phyloP scores from a whole-genome alignment of 257 asterid genomes.

The Anisodus acutangulus region DNA sequence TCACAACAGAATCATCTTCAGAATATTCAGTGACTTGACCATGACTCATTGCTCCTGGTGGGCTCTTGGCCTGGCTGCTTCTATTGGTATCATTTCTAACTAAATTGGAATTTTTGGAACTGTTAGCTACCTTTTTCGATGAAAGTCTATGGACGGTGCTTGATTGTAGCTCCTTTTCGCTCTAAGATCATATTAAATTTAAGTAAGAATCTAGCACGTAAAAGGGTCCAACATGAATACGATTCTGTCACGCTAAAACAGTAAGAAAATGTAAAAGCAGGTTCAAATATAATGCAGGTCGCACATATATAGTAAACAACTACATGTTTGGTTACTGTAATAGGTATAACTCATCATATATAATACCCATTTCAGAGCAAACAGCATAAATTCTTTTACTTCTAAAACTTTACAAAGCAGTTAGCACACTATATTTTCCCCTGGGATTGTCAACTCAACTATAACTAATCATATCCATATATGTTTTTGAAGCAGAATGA shows the following conservation, averaged over 20 bases:
- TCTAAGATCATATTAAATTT: constrained; percentile 42
- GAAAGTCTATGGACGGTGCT: constrained; percentile 38
- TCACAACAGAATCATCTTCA: constrained; percentile 86
- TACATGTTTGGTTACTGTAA: neutral
- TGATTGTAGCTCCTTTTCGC: constrained; percentile 53
- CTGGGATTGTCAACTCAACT: neutral
- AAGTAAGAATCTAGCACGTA: constrained; percentile 27
- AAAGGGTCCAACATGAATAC: neutral
- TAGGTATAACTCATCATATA: neutral
- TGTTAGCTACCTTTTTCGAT: constrained; percentile 40
- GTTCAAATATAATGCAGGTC: neutral
- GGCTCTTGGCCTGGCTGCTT: constrained; percentile 40
- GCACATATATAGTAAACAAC: neutral
- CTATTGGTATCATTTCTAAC: constrained; percentile 45
- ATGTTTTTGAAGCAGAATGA: neutral
- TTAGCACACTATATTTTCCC: neutral
- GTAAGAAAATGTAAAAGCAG: constrained; percentile 7
- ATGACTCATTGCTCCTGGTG: constrained; percentile 33
- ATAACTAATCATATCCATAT: neutral
- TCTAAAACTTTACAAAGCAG: neutral
- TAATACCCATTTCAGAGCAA: neutral
- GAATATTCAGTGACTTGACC: constrained; percentile 60
- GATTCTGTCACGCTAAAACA: neutral
- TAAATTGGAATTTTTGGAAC: constrained; percentile 38
- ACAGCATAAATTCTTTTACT: neutral